These are phyloP conservation scores for Euphorbia peplus DNA, from an alignment of 345 rosid genomes.

Conservation along the genomic window DNA sequence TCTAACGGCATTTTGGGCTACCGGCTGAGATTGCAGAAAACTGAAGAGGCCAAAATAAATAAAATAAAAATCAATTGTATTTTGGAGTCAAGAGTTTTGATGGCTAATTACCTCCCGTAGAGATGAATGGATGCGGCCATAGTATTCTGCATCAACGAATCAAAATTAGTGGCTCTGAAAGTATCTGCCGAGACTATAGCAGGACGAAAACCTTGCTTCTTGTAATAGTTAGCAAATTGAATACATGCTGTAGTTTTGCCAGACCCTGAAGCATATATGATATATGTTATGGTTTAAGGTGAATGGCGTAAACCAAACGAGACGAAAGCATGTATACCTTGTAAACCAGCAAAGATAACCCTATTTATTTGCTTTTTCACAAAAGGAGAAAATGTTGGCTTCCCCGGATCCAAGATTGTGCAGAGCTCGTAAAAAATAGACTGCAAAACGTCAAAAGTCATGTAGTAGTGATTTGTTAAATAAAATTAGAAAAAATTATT, in stretches of 20 bases:
- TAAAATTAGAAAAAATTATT: no score
- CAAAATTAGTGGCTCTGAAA: constrained; percentile 53
- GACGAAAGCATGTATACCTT: background rate
- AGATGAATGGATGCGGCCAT: constrained; percentile 73
- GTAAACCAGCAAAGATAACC: background rate
- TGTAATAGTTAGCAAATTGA: constrained; percentile 77
- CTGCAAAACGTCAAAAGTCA: no score
- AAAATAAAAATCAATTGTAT: no score
- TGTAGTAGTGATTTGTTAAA: no score
- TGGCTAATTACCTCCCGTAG: constrained; percentile 59
- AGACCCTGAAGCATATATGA: constrained; percentile 40
- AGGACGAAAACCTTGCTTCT: constrained; percentile 76
- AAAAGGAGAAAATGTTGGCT: no score
- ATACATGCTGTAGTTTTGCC: constrained; percentile 80
- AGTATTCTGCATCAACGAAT: constrained; percentile 81
- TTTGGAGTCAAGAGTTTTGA: no score
- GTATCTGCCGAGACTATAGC: constrained; percentile 77
- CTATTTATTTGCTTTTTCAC: background rate
- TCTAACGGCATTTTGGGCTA: constrained; percentile 65
- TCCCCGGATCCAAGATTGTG: no score
- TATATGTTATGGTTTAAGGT: no score
- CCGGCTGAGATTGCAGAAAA: constrained; percentile 89
- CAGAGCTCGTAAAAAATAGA: no score
- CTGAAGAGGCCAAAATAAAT: constrained; percentile 35
- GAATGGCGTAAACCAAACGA: no score